Conservation (phyloP, 2,329 filamentous ascomycete genomes). For the Sordariomycetes sp. region DNA sequence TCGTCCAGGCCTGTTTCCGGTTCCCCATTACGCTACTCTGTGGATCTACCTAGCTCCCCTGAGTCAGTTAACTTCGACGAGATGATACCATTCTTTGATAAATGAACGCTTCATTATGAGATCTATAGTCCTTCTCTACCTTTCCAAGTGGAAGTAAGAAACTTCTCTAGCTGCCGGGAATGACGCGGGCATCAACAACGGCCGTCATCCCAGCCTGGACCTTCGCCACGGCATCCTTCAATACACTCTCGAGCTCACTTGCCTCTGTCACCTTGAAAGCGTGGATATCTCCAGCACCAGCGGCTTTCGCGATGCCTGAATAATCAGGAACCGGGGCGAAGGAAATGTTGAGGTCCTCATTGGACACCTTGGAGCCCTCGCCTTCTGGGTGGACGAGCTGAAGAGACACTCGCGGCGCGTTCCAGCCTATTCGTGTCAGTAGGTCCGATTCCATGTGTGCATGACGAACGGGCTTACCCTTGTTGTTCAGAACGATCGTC, state of each 20-base stretch:
- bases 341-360: constrained; percentile 37
- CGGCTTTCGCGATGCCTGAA: constrained; percentile 47
- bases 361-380: constrained; percentile 26
- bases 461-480: constrained; percentile 34
- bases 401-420: constrained; percentile 26
- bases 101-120: no score
- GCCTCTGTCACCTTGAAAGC: constrained; percentile 37
- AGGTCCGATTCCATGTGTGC: no score
- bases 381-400: constrained; percentile 34
- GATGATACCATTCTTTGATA: no score
- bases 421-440: constrained; percentile 14
- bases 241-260: constrained; percentile 34
- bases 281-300: constrained; percentile 43
- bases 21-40: no score
- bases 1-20: no score
- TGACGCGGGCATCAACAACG: constrained; percentile 32
- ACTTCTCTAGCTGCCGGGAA: constrained; percentile 4
- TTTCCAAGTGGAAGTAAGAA: no score
- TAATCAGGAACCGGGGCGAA: constrained; percentile 34
- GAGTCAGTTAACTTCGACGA: no score
- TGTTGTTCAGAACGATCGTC: constrained; percentile 48
- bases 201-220: constrained; percentile 42
- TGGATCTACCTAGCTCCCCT: no score
- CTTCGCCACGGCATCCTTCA: constrained; percentile 39
- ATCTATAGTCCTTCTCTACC: no score